Base-by-base conservation (phyloP, 768 basidiomycete species). In the Mycena capillaripes region DNA sequence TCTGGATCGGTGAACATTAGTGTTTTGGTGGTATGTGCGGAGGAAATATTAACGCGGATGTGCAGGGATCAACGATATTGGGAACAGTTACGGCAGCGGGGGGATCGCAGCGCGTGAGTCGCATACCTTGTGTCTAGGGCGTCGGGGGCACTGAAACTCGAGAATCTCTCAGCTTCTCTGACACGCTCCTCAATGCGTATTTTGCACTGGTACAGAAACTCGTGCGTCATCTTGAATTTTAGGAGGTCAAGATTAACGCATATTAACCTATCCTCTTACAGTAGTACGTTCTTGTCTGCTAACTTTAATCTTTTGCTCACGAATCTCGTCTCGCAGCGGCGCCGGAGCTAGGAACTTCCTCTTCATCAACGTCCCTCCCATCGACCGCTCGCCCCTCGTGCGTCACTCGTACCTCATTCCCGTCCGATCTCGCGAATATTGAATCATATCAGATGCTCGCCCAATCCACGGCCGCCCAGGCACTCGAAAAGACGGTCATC, bases 11-110 rank as follows among this genome's bases (percentile, higher is more conserved):
- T 69, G 40, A 23, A 66, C 9, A 60, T 50, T 44, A 11, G 23
- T 53, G 3, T 32, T n/a, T 32, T 11, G 6, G 21, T 2, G 11
- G 10, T 16, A 17, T 0, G 44, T 53, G 7, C 2, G 9, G 32
- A 16, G n/a, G 12, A 11, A 16, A 32, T 7, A 42, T 36, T 5
- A 19, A 16, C 8, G n/a, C 3, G 36, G 4, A 10, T 44, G 25
- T 7, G 12, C n/a, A 73, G 72, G 92, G 1, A 90, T 93, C 73
- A 93, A 93, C 75, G 92, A 93, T 75, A 86, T 93, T 36, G 90
- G 88, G 32, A 88, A 88, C 74, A 89, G 87, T 60, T 90, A 84
- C 67, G 86, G 84, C 59, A 23, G 79, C 61, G 71, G 81, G 32
- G 90, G 89, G 84, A 88, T 74, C 84, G 88, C 27, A 79, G 74